A percentile compares a stretch with the other conserved stretches of the same genome.
Conservation (phyloP, 148 eudicot genomes). For the Rhododendron henanense region DNA sequence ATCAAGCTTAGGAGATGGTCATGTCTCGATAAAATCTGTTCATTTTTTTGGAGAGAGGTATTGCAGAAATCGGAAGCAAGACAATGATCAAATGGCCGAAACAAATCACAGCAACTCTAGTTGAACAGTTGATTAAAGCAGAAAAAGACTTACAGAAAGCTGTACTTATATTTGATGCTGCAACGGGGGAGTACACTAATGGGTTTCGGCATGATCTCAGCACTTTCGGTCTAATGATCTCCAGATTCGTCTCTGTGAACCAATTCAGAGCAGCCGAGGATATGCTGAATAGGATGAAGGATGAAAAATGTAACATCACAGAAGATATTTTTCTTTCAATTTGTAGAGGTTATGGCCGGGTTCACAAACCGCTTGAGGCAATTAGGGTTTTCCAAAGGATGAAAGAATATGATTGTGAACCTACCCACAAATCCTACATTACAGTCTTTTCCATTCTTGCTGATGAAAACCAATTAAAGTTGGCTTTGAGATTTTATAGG, state of each 20-base stretch:
- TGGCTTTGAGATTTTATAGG: slow-evolving; percentile 66
- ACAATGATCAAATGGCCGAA: slow-evolving; percentile 68
- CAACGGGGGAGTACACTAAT: slow-evolving; percentile 69
- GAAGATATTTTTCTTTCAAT: slow-evolving; percentile 64
- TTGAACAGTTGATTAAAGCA: slow-evolving; percentile 63
- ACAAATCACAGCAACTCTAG: slow-evolving; percentile 52
- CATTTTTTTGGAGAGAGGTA: background rate
- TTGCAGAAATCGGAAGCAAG: slow-evolving; percentile 40
- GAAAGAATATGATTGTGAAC: slow-evolving; percentile 58
- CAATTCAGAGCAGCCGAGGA: slow-evolving; percentile 76
- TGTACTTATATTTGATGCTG: slow-evolving; percentile 63
- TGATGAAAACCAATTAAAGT: slow-evolving; percentile 68
- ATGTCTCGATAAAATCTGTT: background rate
- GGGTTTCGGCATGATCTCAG: slow-evolving; percentile 71
- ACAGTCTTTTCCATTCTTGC: slow-evolving; percentile 75
- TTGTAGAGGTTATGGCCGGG: slow-evolving; percentile 83
- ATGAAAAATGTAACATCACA: slow-evolving; percentile 51
- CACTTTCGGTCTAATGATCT: slow-evolving; percentile 67
- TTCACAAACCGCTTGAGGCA: slow-evolving; percentile 78
- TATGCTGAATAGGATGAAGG: slow-evolving; percentile 71
- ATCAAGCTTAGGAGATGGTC: background rate
- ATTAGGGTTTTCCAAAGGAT: slow-evolving; percentile 62
- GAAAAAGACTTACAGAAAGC: slow-evolving; percentile 74
- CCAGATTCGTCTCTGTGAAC: slow-evolving; percentile 64
- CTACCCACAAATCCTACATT: slow-evolving; percentile 54